Evolutionary conservation across 345 rosid genomes (phyloP).

Genomic region (Camelina laxa): DNA sequence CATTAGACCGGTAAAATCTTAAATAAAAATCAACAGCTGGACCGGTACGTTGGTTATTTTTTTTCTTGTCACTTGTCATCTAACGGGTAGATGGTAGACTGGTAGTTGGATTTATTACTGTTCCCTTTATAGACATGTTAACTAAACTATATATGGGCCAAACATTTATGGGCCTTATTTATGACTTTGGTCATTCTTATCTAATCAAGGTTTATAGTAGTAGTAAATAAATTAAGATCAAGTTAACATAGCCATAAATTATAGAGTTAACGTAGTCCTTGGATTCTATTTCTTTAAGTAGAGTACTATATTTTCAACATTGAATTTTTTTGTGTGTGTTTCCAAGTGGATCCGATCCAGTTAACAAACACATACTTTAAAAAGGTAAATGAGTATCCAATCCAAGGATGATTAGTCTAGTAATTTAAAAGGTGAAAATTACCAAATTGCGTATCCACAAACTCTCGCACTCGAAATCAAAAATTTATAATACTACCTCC

Average conservation of each 20-base stretch:
- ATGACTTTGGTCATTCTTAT: background rate
- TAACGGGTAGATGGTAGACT: background rate
- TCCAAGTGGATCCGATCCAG: too few species aligned
- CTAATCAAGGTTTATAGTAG: background rate
- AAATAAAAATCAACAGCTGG: background rate
- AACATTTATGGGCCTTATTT: slow-evolving; percentile 13
- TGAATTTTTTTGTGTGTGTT: too few species aligned
- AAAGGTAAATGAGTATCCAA: background rate
- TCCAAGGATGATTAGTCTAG: background rate
- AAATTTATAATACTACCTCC: too few species aligned
- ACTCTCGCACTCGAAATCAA: too few species aligned
- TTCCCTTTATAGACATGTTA: background rate
- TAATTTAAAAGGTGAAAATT: background rate
- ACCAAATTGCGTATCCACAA: too few species aligned
- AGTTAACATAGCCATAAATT: background rate
- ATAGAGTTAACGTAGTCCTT: too few species aligned
- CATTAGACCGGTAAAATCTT: background rate
- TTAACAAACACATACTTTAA: background rate
- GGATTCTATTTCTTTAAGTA: too few species aligned
- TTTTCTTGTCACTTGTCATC: background rate
- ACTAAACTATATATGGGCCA: background rate
- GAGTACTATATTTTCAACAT: too few species aligned
- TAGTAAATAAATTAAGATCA: background rate
- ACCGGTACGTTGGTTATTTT: slow-evolving; percentile 20
- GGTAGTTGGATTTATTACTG: background rate